phyloP scores from a whole-genome alignment of 371 early-diverging fungal species.

The Mucor piriformis region DNA sequence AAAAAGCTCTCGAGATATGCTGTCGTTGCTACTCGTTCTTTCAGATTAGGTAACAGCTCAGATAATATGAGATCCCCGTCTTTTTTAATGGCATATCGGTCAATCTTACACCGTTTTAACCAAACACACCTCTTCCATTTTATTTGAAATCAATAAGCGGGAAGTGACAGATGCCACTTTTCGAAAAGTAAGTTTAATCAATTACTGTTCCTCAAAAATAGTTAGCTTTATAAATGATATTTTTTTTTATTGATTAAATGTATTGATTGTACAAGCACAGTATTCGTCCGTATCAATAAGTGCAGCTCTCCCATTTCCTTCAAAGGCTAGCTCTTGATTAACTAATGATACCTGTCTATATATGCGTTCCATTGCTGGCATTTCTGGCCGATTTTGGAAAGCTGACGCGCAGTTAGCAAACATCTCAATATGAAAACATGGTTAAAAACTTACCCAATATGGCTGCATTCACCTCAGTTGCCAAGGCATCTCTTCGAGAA shows the following conservation, averaged over 20 bases:
- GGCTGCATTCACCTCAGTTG: slow-evolving; percentile 71
- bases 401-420: slow-evolving; percentile 13
- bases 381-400: slow-evolving; percentile 35
- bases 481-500: slow-evolving; percentile 49
- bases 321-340: slow-evolving; percentile 37
- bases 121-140: no score
- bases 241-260: neutral
- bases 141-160: no score
- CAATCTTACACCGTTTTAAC: no score
- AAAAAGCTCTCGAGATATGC: no score
- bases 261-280: neutral
- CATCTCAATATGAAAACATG: neutral
- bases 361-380: slow-evolving; percentile 46
- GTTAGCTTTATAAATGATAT: no score
- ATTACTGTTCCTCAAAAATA: no score
- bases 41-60: no score
- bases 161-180: no score
- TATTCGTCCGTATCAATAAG: slow-evolving; percentile 31
- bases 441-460: slow-evolving; percentile 57
- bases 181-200: no score
- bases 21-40: no score
- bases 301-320: slow-evolving; percentile 39
- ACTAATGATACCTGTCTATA: slow-evolving; percentile 43
- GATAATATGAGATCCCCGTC: no score
- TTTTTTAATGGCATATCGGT: no score